A percentile compares a stretch with the other conserved stretches of the same genome.
These are phyloP conservation scores for Ceratopteris richardii DNA, from an alignment of 75 land plant species.

Conservation along the genomic window DNA sequence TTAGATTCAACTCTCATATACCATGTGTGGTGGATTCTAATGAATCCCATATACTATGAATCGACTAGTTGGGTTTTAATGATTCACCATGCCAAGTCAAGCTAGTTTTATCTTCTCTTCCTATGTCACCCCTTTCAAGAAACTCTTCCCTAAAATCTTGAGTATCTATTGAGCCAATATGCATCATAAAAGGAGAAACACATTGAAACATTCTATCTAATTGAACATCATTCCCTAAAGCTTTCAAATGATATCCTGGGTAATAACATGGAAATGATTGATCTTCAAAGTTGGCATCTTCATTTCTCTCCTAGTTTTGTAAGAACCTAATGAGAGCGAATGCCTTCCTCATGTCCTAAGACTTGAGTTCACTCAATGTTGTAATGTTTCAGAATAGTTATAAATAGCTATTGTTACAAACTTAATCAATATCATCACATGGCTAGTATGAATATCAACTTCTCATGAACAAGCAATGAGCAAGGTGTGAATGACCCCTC, in stretches of 20 bases:
- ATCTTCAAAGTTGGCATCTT: background rate
- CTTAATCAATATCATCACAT: background rate
- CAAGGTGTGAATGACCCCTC: constrained; percentile 3
- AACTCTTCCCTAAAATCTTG: constrained; percentile 1
- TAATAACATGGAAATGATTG: background rate
- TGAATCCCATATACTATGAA: too few relatives aligned
- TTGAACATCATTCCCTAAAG: background rate
- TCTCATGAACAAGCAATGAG: too few relatives aligned
- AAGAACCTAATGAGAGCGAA: too few relatives aligned
- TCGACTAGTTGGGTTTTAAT: too few relatives aligned
- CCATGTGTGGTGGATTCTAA: too few relatives aligned
- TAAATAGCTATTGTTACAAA: background rate
- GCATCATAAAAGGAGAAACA: background rate
- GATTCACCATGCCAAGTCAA: too few relatives aligned
- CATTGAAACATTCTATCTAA: background rate
- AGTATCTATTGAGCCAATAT: background rate
- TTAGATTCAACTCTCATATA: too few relatives aligned
- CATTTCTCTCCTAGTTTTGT: background rate
- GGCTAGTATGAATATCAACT: background rate
- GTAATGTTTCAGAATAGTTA: background rate
- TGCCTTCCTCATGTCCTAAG: background rate
- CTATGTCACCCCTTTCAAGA: background rate
- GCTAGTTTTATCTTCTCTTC: constrained; percentile 20
- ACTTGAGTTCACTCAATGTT: background rate
- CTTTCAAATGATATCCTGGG: background rate